Evolutionary conservation across 2,329 filamentous ascomycete genomes (phyloP), one percentile per base, ranked within the genome.

Genomic region (Cryphonectria japonica): DNA sequence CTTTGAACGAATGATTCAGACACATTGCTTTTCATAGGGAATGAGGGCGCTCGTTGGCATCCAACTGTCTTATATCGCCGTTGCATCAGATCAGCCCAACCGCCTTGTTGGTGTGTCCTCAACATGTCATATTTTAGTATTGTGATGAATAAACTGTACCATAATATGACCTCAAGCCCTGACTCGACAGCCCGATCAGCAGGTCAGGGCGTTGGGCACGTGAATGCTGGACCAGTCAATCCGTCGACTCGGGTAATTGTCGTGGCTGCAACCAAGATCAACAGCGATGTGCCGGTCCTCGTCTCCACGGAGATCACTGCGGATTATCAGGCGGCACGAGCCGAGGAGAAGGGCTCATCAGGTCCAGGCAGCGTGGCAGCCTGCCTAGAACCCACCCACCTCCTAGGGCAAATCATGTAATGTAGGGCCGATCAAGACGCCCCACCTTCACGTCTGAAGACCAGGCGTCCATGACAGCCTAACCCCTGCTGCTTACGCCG

Each of bases 401-500:
- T 11, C 32, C 16, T 1, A 37, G 9, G 29, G 29, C 46, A 50
- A 50, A n/a, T n/a, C 19, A 26, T 57, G 52, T 57, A 29, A n/a
- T 29, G 19, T 57, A 60, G 29, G 57, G 14, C 57, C 57, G 57
- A 32, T 19, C 34, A 22, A 37, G 22, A n/a, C 6, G 59, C 16
- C 34, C 59, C 59, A 61, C 57, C 2, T 39, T 22, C 13, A n/a
- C 59, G 54, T 59, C 26, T 59, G 54, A 59, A 61, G 32, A 39
- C 39, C 59, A 61, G 59, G 59, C 34, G 59, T 61, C 59, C 32
- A 61, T n/a, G 19, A 39, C 59, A 22, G 7, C 59, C 52, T 54
- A 29, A 19, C 26, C n/a, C 26, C 11, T 57, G n/a, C 11, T 57
- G 52, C 52, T 57, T 57, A 57, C 52, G 32, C 52, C 19, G 11